These are phyloP conservation scores for Anthracocystis panici-leucophaei DNA, from an alignment of 1,284 basidiomycete species.

Conservation along the genomic window DNA sequence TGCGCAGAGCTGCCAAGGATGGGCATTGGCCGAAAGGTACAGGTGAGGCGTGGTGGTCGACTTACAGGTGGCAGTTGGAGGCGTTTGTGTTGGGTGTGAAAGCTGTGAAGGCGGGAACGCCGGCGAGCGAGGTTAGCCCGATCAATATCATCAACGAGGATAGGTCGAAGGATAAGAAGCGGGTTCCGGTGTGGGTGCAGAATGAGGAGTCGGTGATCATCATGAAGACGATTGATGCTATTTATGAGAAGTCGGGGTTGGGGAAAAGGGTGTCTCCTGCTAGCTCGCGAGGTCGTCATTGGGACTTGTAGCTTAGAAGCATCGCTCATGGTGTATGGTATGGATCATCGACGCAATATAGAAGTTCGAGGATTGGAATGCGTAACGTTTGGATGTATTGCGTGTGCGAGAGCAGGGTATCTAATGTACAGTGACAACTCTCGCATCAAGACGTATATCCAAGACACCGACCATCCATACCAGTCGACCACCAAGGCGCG, in stretches of 20 bases:
- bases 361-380: neutral
- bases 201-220: slow-evolving; percentile 55
- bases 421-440: neutral
- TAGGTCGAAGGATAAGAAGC: slow-evolving; percentile 15
- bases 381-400: neutral
- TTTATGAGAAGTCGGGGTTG: slow-evolving; percentile 56
- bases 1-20: slow-evolving; percentile 53
- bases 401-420: slow-evolving; percentile 1
- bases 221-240: slow-evolving; percentile 56
- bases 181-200: slow-evolving; percentile 56
- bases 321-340: neutral
- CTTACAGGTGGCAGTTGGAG: slow-evolving; percentile 57
- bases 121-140: slow-evolving; percentile 21
- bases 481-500: slow-evolving; percentile 61
- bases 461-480: slow-evolving; percentile 57
- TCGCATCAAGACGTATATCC: slow-evolving; percentile 22
- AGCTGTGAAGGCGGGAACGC: slow-evolving; percentile 25
- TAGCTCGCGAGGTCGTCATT: neutral
- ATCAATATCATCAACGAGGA: slow-evolving; percentile 48
- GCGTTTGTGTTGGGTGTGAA: slow-evolving; percentile 47
- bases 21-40: slow-evolving; percentile 54
- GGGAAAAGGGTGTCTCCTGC: slow-evolving; percentile 15
- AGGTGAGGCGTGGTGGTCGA: slow-evolving; percentile 50
- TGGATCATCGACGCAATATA: neutral
- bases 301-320: neutral